Percentiles rank a stretch among this genome's conserved stretches.
Evolutionary conservation across 208 protist species (phyloP).

Genomic region (Leishmania amazonensis): DNA sequence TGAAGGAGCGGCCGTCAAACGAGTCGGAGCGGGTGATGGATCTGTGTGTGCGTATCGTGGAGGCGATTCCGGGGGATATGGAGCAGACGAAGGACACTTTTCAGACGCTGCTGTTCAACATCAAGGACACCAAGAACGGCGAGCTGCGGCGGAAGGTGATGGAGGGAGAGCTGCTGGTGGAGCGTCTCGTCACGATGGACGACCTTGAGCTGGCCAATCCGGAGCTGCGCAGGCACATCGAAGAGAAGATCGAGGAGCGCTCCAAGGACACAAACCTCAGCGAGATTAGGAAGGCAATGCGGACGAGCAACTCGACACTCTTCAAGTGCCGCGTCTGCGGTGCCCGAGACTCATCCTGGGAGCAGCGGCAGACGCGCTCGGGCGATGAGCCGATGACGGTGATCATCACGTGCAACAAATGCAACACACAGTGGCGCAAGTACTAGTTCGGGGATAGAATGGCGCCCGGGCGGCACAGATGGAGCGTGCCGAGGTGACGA

Average conservation of each 20-base stretch:
- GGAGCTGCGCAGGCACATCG: conserved; percentile 59
- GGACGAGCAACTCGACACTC: conserved; percentile 72
- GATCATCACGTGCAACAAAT: conserved; percentile 95
- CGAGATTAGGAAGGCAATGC: conserved; percentile 69
- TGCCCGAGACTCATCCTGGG: conserved; percentile 87
- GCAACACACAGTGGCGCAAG: conserved; percentile 75
- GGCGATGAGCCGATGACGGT: conserved; percentile 98
- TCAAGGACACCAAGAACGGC: conserved; percentile 75
- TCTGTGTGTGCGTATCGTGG: conserved; percentile 53
- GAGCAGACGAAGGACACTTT: conserved; percentile 63
- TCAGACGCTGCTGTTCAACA: conserved; percentile 62
- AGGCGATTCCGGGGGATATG: conserved; percentile 54
- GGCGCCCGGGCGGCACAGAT: not conserved
- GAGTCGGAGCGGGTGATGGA: conserved; percentile 38
- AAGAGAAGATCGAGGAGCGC: conserved; percentile 68
- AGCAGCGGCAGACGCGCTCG: conserved; percentile 96
- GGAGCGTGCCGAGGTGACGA: not conserved
- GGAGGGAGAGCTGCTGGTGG: conserved; percentile 64
- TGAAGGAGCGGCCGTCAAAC: conserved; percentile 37
- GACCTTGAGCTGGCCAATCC: conserved; percentile 85
- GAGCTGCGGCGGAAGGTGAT: conserved; percentile 61
- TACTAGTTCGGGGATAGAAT: conserved; percentile 27
- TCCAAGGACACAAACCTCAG: conserved; percentile 82
- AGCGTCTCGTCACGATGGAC: conserved; percentile 68
- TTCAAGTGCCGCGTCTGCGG: conserved; percentile 91